Evolutionary conservation across 116 monocot species (phyloP).

Genomic region (Zostera marina): DNA sequence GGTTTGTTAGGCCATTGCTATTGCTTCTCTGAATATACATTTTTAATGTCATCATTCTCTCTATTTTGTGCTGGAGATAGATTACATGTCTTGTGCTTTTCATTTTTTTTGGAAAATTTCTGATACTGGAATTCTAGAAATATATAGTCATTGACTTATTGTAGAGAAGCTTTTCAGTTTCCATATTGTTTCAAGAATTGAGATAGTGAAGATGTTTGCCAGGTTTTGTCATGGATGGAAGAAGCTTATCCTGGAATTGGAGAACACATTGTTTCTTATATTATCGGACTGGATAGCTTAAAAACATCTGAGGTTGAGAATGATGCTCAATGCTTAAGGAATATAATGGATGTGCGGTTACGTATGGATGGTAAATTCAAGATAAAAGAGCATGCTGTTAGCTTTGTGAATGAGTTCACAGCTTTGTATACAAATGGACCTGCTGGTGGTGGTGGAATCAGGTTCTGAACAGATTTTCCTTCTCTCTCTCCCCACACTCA

Average conservation of each 20-base stretch:
- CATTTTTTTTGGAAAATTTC: too few species aligned
- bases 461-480: constrained; percentile 15
- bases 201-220: background rate
- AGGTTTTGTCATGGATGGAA: constrained; percentile 92
- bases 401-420: constrained; percentile 61
- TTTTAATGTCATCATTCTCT: constrained; percentile 1
- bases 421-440: constrained; percentile 98
- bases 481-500: background rate
- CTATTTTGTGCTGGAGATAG: background rate
- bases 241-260: constrained; percentile 58
- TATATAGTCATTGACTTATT: background rate
- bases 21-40: background rate
- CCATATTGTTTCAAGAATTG: background rate
- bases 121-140: background rate
- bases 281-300: constrained; percentile 75
- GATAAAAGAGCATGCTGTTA: constrained; percentile 51
- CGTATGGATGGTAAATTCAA: constrained; percentile 87
- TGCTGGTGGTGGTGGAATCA: constrained; percentile 89
- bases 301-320: constrained; percentile 22
- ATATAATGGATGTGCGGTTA: constrained; percentile 53
- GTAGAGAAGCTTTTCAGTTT: background rate
- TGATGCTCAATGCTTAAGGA: constrained; percentile 7
- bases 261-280: constrained; percentile 55
- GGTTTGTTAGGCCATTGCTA: constrained; percentile 17
- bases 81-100: too few species aligned